Evolutionary conservation across 2,329 filamentous ascomycete species (phyloP).

Genomic region (Rutstroemia sydowiana): DNA sequence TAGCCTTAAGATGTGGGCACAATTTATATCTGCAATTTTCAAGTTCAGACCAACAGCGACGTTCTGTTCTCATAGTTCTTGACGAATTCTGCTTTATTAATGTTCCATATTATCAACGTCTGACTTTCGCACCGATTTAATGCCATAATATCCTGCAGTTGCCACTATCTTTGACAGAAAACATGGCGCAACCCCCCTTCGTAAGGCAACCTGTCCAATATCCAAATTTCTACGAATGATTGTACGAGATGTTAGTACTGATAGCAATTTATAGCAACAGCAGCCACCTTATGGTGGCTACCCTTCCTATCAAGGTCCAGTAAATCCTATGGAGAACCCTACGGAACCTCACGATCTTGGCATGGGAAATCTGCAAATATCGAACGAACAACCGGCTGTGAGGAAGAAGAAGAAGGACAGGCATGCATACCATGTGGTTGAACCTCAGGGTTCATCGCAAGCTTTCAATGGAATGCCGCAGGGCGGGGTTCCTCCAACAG

Average conservation of each 20-base stretch:
- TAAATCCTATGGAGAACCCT: background rate
- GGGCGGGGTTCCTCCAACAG: constrained; percentile 45
- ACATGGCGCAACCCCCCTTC: constrained; percentile 9
- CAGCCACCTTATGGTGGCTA: constrained; percentile 5
- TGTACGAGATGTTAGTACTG: background rate
- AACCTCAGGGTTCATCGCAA: constrained; percentile 62
- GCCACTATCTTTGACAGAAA: constrained; percentile 5
- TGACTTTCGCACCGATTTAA: background rate
- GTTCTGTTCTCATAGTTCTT: background rate
- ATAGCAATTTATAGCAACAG: constrained; percentile 1
- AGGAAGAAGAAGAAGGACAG: constrained; percentile 87
- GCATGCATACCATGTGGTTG: constrained; percentile 84
- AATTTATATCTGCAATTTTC: constrained; percentile 5
- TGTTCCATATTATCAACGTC: background rate
- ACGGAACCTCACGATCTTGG: constrained; percentile 7
- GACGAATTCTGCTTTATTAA: background rate
- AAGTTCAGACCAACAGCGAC: background rate
- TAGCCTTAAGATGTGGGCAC: constrained; percentile 5
- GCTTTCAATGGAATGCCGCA: constrained; percentile 62
- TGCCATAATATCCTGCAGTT: constrained; percentile 2
- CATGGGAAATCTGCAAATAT: constrained; percentile 11
- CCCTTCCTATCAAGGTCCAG: background rate
- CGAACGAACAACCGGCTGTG: constrained; percentile 24
- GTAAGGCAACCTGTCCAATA: constrained; percentile 11
- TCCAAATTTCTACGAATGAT: background rate